phyloP scores from a whole-genome alignment of 2,329 filamentous ascomycete genomes.

The Macroventuria anomochaeta region DNA sequence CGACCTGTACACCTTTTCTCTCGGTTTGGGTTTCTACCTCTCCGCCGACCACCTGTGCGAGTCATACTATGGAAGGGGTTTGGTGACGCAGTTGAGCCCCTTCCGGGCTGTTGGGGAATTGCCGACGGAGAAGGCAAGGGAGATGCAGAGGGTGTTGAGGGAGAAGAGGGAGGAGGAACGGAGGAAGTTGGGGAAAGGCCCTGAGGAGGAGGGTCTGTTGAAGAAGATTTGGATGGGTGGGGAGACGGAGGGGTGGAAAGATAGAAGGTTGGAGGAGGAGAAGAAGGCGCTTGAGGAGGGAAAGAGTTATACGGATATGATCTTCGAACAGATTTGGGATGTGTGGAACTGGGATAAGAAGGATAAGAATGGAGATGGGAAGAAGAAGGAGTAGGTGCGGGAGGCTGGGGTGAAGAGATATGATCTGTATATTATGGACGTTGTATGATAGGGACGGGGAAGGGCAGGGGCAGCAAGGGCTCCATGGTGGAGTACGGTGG shows the following conservation, averaged over 20 bases:
- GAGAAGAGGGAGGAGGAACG: constrained; percentile 47
- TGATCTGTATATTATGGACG: constrained; percentile 12
- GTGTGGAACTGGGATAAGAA: constrained; percentile 56
- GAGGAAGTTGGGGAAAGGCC: constrained; percentile 41
- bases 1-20: constrained; percentile 64
- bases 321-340: constrained; percentile 56
- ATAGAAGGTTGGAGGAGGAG: constrained; percentile 53
- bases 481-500: background rate
- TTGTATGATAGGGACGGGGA: constrained; percentile 7
- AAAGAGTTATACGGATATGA: constrained; percentile 52
- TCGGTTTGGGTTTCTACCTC: constrained; percentile 57
- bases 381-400: constrained; percentile 31
- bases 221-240: constrained; percentile 50
- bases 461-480: background rate
- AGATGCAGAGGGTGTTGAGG: constrained; percentile 45
- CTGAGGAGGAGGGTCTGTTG: constrained; percentile 36
- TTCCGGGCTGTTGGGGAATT: constrained; percentile 25
- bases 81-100: constrained; percentile 43
- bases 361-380: constrained; percentile 34
- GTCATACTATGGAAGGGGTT: constrained; percentile 49
- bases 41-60: constrained; percentile 58
- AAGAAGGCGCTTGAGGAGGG: constrained; percentile 49
- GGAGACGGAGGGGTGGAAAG: constrained; percentile 55
- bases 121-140: constrained; percentile 48
- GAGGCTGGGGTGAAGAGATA: background rate